These are phyloP conservation scores for Dendrobium nobile DNA, from an alignment of 106 monocot genomes.

Conservation along the genomic window DNA sequence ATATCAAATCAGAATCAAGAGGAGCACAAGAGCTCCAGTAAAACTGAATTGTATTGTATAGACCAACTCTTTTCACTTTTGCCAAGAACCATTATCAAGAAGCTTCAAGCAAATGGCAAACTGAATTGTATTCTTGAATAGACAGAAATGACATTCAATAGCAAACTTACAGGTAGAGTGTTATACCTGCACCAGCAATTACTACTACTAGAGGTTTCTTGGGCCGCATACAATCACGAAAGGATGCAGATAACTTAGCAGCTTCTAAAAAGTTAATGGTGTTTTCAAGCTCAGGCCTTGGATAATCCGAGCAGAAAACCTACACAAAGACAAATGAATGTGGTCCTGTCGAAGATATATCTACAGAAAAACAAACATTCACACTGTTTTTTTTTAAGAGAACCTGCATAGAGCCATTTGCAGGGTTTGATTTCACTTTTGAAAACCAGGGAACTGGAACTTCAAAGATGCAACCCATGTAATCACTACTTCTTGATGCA, in stretches of 20 bases:
- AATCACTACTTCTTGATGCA: constrained; percentile 33
- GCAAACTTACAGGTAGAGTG: neutral
- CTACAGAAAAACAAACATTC: neutral
- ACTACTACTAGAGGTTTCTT: constrained; percentile 64
- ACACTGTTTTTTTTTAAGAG: neutral
- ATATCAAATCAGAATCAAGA: neutral
- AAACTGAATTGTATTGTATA: neutral
- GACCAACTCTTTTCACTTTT: neutral
- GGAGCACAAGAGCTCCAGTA: neutral
- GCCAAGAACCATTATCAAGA: neutral
- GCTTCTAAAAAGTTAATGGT: constrained; percentile 85
- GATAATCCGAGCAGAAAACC: constrained; percentile 37
- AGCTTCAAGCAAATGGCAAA: neutral
- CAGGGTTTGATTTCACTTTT: constrained; percentile 4
- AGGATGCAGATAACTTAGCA: constrained; percentile 60
- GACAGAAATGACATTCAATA: neutral
- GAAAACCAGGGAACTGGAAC: constrained; percentile 2
- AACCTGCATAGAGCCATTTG: constrained; percentile 33
- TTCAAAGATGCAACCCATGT: constrained; percentile 19
- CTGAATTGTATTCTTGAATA: neutral
- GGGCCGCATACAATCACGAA: constrained; percentile 45
- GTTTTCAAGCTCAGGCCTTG: constrained; percentile 80
- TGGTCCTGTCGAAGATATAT: neutral
- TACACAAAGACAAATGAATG: constrained; percentile 7
- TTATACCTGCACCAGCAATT: constrained; percentile 86